A percentile compares a stretch with the other conserved stretches of the same genome.
These are phyloP conservation scores for Colletotrichum sp. DNA, from an alignment of 2,329 filamentous ascomycete species.

Conservation along the genomic window DNA sequence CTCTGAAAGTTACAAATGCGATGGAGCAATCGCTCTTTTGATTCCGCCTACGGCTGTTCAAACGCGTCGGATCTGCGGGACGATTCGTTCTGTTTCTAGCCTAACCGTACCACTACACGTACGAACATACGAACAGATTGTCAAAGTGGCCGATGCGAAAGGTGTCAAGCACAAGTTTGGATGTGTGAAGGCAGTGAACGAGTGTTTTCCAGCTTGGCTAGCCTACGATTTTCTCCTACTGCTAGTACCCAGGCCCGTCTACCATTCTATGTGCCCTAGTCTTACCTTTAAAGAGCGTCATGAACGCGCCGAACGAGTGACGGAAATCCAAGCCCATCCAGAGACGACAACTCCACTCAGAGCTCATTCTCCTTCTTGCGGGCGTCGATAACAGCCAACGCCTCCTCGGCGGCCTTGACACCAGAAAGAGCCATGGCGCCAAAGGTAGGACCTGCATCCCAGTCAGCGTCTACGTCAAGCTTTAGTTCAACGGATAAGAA, in stretches of 20 bases:
- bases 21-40: background rate
- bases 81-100: background rate
- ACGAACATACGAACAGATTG: background rate
- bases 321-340: background rate
- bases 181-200: background rate
- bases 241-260: background rate
- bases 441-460: constrained; percentile 47
- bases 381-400: constrained; percentile 76
- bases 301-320: background rate
- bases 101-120: rapidly evolving
- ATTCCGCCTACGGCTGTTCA: background rate
- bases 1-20: background rate
- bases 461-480: background rate
- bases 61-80: background rate
- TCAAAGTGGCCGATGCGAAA: background rate
- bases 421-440: constrained; percentile 88
- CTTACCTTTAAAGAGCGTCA: background rate
- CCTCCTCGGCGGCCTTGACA: constrained; percentile 91
- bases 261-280: background rate
- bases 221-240: background rate
- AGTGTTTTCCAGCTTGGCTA: background rate
- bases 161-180: background rate
- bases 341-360: constrained; percentile 32
- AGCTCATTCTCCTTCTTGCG: constrained; percentile 79
- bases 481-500: background rate